phyloP scores from a whole-genome alignment of 176 grass and related monocot species.

The Oryza officinalis region DNA sequence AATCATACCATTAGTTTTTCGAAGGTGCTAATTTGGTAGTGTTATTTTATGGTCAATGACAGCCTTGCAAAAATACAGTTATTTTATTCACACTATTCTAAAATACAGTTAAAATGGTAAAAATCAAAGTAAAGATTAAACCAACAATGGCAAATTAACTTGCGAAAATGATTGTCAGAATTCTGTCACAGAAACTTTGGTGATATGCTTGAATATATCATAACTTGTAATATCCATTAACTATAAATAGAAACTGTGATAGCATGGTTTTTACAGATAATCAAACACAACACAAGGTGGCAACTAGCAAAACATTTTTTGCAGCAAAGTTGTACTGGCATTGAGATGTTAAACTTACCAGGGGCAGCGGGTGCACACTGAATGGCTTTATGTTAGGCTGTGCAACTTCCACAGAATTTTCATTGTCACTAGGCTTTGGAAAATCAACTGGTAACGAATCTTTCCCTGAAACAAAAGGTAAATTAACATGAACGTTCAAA shows the following conservation, averaged over 20 bases:
- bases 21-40: neutral
- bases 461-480: slow-evolving; percentile 72
- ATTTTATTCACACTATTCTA: neutral
- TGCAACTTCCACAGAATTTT: slow-evolving; percentile 52
- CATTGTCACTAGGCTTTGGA: slow-evolving; percentile 60
- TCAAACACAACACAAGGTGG: neutral
- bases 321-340: slow-evolving; percentile 16
- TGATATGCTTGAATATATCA: neutral
- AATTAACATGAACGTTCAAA: slow-evolving; percentile 23
- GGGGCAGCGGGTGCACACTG: slow-evolving; percentile 66
- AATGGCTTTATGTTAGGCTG: slow-evolving; percentile 60
- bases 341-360: slow-evolving; percentile 42
- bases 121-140: neutral
- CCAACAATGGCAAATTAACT: neutral
- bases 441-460: slow-evolving; percentile 72
- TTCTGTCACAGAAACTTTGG: neutral
- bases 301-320: slow-evolving; percentile 8
- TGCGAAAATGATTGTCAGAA: neutral
- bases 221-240: neutral
- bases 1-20: neutral
- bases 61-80: neutral
- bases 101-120: neutral
- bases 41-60: neutral
- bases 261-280: neutral
- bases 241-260: neutral